These are phyloP conservation scores for Ceratocystis lukuohia DNA, from an alignment of 2,329 filamentous ascomycete genomes.

Conservation along the genomic window DNA sequence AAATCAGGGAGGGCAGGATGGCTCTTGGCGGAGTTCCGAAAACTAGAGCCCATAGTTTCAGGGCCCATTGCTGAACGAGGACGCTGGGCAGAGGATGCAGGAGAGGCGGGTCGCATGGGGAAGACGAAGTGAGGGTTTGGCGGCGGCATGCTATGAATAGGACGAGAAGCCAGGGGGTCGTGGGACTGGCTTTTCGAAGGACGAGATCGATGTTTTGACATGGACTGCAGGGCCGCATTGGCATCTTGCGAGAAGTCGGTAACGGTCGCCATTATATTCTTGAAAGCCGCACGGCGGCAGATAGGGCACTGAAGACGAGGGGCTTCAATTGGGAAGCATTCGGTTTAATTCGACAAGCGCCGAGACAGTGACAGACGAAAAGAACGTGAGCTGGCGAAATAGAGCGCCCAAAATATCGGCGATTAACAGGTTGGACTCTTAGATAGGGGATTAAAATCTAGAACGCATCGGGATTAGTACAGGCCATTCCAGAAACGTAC, in stretches of 20 bases:
- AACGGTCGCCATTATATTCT: conserved; percentile 16
- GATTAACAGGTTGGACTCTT: neutral
- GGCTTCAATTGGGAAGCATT: conserved; percentile 11
- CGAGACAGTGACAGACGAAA: neutral
- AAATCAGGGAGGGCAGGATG: conserved; percentile 38
- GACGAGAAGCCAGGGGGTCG: conserved; percentile 14
- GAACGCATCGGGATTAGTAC: conserved; percentile 2
- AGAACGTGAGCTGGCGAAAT: neutral
- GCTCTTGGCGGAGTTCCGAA: conserved; percentile 9
- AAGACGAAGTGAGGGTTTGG: conserved; percentile 56
- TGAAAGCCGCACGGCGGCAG: conserved; percentile 18
- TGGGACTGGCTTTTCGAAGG: conserved; percentile 19
- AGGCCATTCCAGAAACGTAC: neutral
- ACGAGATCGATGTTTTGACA: conserved; percentile 11
- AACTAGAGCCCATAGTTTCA: conserved; percentile 24
- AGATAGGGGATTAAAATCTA: conserved; percentile 11
- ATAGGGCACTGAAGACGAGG: neutral
- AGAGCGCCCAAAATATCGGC: neutral
- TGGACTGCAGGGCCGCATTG: neutral
- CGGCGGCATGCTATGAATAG: conserved; percentile 27
- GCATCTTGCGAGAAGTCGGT: neutral
- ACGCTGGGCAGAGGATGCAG: conserved; percentile 36
- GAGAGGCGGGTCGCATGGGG: conserved; percentile 37
- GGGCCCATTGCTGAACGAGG: conserved; percentile 41
- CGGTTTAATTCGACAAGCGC: neutral